Conservation (phyloP, 148 eudicot species). For the Fallopia convolvulus region DNA sequence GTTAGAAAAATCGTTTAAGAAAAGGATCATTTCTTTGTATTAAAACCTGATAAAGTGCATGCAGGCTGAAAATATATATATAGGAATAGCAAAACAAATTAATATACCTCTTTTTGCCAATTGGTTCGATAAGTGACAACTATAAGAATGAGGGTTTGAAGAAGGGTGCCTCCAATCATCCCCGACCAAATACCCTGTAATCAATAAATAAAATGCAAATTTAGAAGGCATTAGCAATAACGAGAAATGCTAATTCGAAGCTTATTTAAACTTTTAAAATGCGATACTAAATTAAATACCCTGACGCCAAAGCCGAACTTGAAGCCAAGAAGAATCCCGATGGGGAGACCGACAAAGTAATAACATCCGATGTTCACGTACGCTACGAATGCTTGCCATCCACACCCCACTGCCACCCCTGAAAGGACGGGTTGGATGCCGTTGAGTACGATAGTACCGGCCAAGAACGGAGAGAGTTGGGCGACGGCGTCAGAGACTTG, state of each 20-base stretch:
- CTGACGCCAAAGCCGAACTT: constrained; percentile 42
- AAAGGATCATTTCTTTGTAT: no score
- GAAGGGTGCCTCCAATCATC: constrained; percentile 73
- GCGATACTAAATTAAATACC: constrained; percentile 24
- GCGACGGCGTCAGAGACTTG: constrained; percentile 44
- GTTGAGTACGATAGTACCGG: constrained; percentile 35
- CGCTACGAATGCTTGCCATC: constrained; percentile 62
- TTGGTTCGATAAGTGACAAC: constrained; percentile 28
- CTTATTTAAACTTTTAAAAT: no score
- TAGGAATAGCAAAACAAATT: not conserved
- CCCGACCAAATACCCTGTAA: constrained; percentile 75
- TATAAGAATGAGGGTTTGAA: constrained; percentile 57
- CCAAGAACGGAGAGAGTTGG: constrained; percentile 42
- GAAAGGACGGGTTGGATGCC: constrained; percentile 52
- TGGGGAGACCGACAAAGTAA: constrained; percentile 36
- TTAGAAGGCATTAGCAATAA: no score
- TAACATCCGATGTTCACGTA: constrained; percentile 47
- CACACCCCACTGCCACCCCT: constrained; percentile 54
- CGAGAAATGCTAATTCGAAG: no score
- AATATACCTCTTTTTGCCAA: constrained; percentile 43
- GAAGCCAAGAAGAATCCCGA: constrained; percentile 43
- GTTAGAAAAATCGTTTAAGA: no score
- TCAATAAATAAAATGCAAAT: not conserved
- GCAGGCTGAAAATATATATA: not conserved
- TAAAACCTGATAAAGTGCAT: no score